Percentiles rank a stretch among this genome's conserved stretches.
Conservation (phyloP, 768 basidiomycete genomes). For the Boletus reticulatus region DNA sequence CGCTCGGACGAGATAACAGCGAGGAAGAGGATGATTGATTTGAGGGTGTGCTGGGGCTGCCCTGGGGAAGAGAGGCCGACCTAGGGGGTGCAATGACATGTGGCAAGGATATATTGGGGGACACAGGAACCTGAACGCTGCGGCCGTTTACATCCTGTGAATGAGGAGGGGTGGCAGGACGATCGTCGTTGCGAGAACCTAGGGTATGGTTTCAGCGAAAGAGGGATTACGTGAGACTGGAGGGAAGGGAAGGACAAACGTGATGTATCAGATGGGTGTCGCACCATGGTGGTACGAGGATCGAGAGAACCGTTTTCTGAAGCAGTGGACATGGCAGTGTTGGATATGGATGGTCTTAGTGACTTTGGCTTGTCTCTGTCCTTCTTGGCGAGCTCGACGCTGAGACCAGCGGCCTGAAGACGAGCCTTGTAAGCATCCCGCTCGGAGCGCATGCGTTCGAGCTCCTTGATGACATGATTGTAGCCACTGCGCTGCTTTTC, state of each 20-base stretch:
- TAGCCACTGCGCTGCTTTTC: constrained; percentile 89
- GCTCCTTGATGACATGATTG: constrained; percentile 75
- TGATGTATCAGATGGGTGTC: constrained; percentile 33
- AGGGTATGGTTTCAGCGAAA: background rate
- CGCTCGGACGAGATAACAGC: constrained; percentile 22
- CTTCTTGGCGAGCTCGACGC: constrained; percentile 40
- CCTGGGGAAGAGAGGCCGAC: constrained; percentile 19
- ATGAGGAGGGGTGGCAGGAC: constrained; percentile 20
- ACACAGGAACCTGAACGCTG: constrained; percentile 5
- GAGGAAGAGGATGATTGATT: constrained; percentile 1
- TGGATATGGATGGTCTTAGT: constrained; percentile 24
- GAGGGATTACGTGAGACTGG: background rate
- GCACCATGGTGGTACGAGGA: constrained; percentile 19
- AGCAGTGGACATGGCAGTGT: constrained; percentile 15
- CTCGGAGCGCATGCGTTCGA: constrained; percentile 80
- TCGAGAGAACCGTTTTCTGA: constrained; percentile 23
- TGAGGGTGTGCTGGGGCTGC: constrained; percentile 6
- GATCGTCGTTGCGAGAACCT: constrained; percentile 20
- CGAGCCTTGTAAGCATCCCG: constrained; percentile 59
- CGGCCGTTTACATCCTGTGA: constrained; percentile 8
- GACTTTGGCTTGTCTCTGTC: constrained; percentile 24
- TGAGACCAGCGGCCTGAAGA: constrained; percentile 29
- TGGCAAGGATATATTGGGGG: background rate
- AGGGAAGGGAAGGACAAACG: constrained; percentile 24
- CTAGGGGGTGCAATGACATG: constrained; percentile 22